These are phyloP conservation scores for Colletotrichum liriopes DNA, from an alignment of 2,329 filamentous ascomycete species.

Conservation along the genomic window DNA sequence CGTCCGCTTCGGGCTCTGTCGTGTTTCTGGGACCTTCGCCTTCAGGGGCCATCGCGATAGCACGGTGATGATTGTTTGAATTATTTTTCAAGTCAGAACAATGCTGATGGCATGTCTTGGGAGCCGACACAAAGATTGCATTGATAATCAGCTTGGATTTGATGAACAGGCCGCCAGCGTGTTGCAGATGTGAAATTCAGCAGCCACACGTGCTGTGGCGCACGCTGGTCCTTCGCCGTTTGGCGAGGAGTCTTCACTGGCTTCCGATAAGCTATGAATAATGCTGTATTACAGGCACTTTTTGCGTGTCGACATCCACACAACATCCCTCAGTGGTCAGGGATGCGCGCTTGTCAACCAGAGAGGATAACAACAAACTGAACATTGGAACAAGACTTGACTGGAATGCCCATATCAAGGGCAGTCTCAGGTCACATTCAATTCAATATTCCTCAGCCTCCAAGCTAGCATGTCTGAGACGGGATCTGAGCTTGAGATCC, in stretches of 20 bases:
- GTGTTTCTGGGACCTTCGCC: slow-evolving; percentile 1
- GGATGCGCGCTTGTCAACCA: too few relatives aligned
- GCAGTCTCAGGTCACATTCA: background rate
- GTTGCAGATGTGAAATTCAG: background rate
- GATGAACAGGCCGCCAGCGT: too few relatives aligned
- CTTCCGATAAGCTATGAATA: background rate
- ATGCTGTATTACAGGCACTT: background rate
- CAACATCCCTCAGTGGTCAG: background rate
- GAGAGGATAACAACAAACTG: background rate
- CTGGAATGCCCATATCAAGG: background rate
- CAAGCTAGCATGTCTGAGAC: background rate
- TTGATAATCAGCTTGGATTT: too few relatives aligned
- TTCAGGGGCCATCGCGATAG: background rate
- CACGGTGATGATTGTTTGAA: background rate
- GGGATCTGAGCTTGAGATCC: background rate
- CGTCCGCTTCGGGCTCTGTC: slow-evolving; percentile 9
- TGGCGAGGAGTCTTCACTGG: background rate
- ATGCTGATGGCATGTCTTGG: background rate
- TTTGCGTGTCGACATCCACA: background rate
- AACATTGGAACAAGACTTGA: background rate
- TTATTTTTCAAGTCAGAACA: background rate
- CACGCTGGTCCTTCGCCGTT: background rate
- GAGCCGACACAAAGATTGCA: too few relatives aligned
- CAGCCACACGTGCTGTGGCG: background rate
- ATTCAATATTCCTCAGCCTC: background rate